phyloP scores from a whole-genome alignment of 495 filamentous ascomycete species.

The Lentithecium fluviatile region DNA sequence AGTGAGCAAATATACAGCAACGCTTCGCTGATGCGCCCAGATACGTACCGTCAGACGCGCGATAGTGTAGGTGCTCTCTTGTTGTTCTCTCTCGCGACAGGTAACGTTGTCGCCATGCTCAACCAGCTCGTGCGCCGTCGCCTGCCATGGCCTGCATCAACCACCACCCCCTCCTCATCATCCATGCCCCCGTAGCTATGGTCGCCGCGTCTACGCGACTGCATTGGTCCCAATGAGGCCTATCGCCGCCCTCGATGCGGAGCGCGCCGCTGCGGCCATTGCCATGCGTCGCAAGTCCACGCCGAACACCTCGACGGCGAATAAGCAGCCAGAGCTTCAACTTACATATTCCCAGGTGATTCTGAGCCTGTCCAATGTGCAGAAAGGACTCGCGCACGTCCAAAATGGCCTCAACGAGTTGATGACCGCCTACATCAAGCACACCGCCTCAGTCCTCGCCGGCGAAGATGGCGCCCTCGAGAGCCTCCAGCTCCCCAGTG shows the following conservation, averaged over 20 bases:
- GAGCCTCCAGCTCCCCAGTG: slow-evolving; percentile 31
- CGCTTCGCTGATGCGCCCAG: too few species aligned
- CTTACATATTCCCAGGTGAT: slow-evolving; percentile 57
- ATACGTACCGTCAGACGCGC: too few species aligned
- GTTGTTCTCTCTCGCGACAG: too few species aligned
- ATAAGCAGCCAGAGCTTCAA: neutral
- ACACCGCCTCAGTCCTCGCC: slow-evolving; percentile 72
- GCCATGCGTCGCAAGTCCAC: neutral
- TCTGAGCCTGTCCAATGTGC: slow-evolving; percentile 67
- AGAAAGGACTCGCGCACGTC: slow-evolving; percentile 59
- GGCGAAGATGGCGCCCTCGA: slow-evolving; percentile 35
- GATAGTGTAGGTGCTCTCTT: too few species aligned
- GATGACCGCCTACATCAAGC: slow-evolving; percentile 74
- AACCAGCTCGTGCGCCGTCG: neutral
- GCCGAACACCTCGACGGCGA: neutral
- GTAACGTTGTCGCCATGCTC: neutral
- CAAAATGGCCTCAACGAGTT: slow-evolving; percentile 52
- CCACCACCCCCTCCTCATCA: neutral
- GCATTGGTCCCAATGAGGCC: slow-evolving; percentile 1
- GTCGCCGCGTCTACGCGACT: neutral
- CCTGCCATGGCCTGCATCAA: neutral
- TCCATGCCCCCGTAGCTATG: neutral
- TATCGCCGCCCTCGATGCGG: neutral
- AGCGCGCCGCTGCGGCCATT: slow-evolving; percentile 1
- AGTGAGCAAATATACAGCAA: too few species aligned